Evolutionary conservation across 2,329 filamentous ascomycete species (phyloP), one percentile per base, ranked within the genome.

Genomic region (Lasiodiplodia sp.): DNA sequence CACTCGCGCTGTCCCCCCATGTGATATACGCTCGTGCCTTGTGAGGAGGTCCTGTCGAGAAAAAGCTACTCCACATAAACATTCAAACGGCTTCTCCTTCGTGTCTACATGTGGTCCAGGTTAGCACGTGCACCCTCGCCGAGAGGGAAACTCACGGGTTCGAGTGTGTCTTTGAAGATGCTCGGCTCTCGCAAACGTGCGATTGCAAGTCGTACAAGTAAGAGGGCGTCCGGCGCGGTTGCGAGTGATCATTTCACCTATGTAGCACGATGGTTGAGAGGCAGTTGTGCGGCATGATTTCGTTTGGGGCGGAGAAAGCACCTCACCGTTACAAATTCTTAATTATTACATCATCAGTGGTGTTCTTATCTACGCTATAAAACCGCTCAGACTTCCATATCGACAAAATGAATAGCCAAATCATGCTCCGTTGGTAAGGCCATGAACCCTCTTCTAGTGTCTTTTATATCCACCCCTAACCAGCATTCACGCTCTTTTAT

Each of bases 61-160:
- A 38, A 62, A 62, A 4, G 34, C 4, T 18, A 44, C 31, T 18
- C 57, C 37, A 21, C 57, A 62, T 8, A 37, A 18, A 12, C 57
- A 62, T 47, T 7, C 23, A 21, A 21, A 62, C 8, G 57, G 57
- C 57, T 62, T 62, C 25, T 62, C 57, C 57, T 62, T 62, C 2
- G 57, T 62, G 38, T 62, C 57, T 62, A 23, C 10, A 40, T 40
- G 10, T 40, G 1, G 12, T n/a, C n/a, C n/a, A n/a, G n/a, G n/a
- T n/a, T n/a, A n/a, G n/a, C n/a, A n/a, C n/a, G n/a, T n/a, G n/a
- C n/a, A n/a, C n/a, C n/a, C 8, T 21, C 6, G 18, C n/a, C 2
- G 2, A 49, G 18, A 51, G 18, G 47, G 1, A 3, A 51, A 16
- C 57, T 49, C n/a, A 62, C 57, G 57, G 18, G 57, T 62, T 18